Evolutionary conservation across 805 yeast species (phyloP).

Genomic region (Kazachstania taianensis): DNA sequence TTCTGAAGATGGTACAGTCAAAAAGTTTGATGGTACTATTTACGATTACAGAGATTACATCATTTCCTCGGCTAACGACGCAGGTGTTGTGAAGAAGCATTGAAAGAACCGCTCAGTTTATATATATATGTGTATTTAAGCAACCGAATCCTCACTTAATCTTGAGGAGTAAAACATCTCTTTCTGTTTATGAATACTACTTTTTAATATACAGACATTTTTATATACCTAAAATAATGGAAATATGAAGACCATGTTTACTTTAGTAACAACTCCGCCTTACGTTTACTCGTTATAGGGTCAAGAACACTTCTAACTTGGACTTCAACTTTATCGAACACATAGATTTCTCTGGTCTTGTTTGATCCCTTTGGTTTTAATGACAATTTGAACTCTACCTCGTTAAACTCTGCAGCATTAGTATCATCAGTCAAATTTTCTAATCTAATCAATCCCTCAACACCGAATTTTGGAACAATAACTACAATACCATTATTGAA

Average conservation of each 20-base stretch:
- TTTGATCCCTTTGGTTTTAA: conserved; percentile 42
- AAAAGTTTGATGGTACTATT: conserved; percentile 70
- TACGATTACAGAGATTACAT: conserved; percentile 86
- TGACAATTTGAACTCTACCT: conserved; percentile 60
- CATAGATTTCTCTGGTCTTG: conserved; percentile 41
- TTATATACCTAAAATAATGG: too few species aligned
- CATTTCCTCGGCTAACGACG: conserved; percentile 59
- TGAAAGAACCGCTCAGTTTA: conserved; percentile 21
- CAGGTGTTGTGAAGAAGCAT: conserved; percentile 89
- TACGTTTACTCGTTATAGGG: conserved; percentile 84
- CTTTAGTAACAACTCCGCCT: conserved; percentile 62
- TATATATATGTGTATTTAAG: not conserved
- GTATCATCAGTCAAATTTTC: conserved; percentile 62
- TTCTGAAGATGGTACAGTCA: conserved; percentile 75
- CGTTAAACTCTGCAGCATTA: conserved; percentile 57
- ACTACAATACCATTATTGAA: conserved; percentile 93
- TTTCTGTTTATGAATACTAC: too few species aligned
- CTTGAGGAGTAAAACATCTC: too few species aligned
- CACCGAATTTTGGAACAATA: conserved; percentile 89
- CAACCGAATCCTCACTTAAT: too few species aligned
- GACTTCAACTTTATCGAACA: conserved; percentile 81
- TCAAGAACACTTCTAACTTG: conserved; percentile 75
- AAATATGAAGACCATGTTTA: too few species aligned
- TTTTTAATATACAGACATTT: too few species aligned
- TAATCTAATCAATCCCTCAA: conserved; percentile 82